Conservation (phyloP, 2,329 filamentous ascomycete genomes). For the Zasmidium citrigriseum region DNA sequence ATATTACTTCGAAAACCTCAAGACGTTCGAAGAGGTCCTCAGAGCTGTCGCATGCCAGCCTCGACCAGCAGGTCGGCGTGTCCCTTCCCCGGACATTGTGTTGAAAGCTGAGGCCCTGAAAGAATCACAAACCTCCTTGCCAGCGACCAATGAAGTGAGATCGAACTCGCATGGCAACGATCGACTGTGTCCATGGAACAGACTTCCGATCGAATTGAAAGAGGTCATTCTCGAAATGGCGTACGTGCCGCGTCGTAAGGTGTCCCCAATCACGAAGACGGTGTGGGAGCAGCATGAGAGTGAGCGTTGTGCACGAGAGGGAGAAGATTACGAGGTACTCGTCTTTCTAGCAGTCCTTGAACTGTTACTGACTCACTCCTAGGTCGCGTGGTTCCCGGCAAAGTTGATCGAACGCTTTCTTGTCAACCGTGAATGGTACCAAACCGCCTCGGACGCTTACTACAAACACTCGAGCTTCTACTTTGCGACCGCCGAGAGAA, state of each 20-base stretch:
- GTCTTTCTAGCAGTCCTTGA: neutral
- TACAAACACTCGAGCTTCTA: slow-evolving; percentile 1
- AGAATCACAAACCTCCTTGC: neutral
- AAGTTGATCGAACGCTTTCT: neutral
- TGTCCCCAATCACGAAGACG: neutral
- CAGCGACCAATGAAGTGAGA: neutral
- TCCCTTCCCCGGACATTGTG: neutral
- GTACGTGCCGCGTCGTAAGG: neutral
- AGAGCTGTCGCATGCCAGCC: neutral
- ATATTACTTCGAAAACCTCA: neutral
- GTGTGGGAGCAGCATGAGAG: neutral
- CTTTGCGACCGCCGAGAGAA: neutral
- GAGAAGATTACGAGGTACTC: neutral
- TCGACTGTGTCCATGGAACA: neutral
- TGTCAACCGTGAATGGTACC: neutral
- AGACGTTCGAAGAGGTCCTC: neutral
- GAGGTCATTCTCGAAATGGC: slow-evolving; percentile 2
- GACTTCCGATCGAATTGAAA: neutral
- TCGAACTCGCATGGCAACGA: neutral
- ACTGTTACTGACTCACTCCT: neutral
- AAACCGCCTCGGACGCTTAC: neutral
- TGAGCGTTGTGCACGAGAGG: neutral
- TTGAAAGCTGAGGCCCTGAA: too few species aligned
- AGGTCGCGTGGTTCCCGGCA: neutral
- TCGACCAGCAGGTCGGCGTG: neutral